Evolutionary conservation across 208 protist genomes (phyloP).

Genomic region (Crithidia thermophila): DNA sequence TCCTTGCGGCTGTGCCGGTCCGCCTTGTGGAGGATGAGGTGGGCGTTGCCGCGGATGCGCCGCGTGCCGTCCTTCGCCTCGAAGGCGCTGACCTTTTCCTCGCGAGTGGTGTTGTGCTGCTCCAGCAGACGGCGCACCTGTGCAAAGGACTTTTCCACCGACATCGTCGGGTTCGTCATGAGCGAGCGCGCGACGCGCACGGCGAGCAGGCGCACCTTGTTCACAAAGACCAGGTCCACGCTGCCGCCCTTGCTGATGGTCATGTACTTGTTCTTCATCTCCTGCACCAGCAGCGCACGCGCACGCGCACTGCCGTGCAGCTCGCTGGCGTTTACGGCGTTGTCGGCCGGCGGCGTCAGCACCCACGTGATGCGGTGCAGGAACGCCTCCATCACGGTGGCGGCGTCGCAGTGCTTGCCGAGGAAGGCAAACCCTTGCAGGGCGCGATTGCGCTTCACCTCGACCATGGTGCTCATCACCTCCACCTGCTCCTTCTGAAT

Average conservation of each 20-base stretch:
- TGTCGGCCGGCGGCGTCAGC: slow-evolving; percentile 75
- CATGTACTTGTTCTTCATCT: slow-evolving; percentile 82
- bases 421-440: slow-evolving; percentile 89
- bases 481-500: slow-evolving; percentile 91
- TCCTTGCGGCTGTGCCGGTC: slow-evolving; percentile 53
- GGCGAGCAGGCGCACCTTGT: slow-evolving; percentile 85
- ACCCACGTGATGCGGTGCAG: slow-evolving; percentile 86
- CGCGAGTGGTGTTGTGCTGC: slow-evolving; percentile 75
- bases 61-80: slow-evolving; percentile 89
- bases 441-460: slow-evolving; percentile 86
- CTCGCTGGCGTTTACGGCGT: slow-evolving; percentile 26
- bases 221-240: slow-evolving; percentile 82
- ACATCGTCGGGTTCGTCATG: slow-evolving; percentile 84
- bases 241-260: slow-evolving; percentile 69
- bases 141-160: slow-evolving; percentile 68
- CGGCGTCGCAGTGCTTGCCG: slow-evolving; percentile 72
- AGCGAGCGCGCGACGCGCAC: slow-evolving; percentile 83
- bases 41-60: slow-evolving; percentile 80
- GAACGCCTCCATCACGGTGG: slow-evolving; percentile 73
- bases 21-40: slow-evolving; percentile 63
- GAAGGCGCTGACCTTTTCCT: slow-evolving; percentile 82
- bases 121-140: slow-evolving; percentile 65
- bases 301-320: slow-evolving; percentile 71
- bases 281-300: slow-evolving; percentile 62
- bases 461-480: slow-evolving; percentile 91